These are phyloP conservation scores for Raffaelea ambrosiae DNA, from an alignment of 2,329 filamentous ascomycete species.

Conservation along the genomic window DNA sequence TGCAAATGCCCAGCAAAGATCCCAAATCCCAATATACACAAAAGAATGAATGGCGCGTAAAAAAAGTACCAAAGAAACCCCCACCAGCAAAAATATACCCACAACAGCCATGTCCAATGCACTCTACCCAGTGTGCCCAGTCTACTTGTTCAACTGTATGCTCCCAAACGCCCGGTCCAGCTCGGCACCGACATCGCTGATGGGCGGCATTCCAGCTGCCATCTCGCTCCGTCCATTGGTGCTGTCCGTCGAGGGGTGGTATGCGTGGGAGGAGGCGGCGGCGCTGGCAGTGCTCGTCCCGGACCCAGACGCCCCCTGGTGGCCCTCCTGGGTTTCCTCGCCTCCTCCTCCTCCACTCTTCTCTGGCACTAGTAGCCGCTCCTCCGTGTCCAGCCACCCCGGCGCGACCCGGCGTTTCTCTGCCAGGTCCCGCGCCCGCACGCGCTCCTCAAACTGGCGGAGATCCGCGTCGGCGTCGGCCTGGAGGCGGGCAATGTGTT, in stretches of 20 bases:
- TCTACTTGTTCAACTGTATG: constrained; percentile 4
- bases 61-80: not conserved
- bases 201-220: constrained; percentile 6
- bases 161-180: constrained; percentile 12
- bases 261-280: not conserved
- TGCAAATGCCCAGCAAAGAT: too few relatives aligned
- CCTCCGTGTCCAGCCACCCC: constrained; percentile 71
- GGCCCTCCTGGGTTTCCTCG: too few relatives aligned
- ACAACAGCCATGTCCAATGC: not conserved
- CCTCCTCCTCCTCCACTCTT: too few relatives aligned
- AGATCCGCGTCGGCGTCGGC: constrained; percentile 61
- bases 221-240: constrained; percentile 9
- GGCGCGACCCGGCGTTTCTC: constrained; percentile 75
- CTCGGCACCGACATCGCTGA: constrained; percentile 6
- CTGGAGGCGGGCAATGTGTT: constrained; percentile 63
- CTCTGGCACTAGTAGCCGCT: constrained; percentile 60
- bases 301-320: too few relatives aligned
- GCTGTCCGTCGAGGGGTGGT: not conserved
- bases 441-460: constrained; percentile 59
- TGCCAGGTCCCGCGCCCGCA: constrained; percentile 58
- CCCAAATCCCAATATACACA: too few relatives aligned
- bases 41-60: too few relatives aligned
- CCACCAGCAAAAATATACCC: not conserved
- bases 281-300: too few relatives aligned
- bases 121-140: not conserved